Base-by-base conservation (phyloP, 1,139 yeast genomes). In the Scheffersomyces cryptocercus region DNA sequence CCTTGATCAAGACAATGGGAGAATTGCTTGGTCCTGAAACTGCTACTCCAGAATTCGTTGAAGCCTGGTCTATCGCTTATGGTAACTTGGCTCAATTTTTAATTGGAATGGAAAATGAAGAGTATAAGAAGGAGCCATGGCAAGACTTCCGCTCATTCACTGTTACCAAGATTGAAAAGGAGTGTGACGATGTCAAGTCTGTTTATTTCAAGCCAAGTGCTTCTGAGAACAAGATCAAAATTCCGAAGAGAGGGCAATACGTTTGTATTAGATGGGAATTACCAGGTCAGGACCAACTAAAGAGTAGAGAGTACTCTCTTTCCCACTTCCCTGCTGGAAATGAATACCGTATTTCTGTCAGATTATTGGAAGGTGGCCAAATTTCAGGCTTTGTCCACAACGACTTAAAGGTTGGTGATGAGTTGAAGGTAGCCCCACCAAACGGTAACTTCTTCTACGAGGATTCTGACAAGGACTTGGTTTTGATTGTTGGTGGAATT, bases 41-140 rank as follows among this genome's bases (percentile, higher is more conserved):
- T 26, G 88, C 87, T 16, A 80, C 81, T 16, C 72, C 70, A 2
- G 81, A 73, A 34, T 79, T 85, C 47, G 56, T 83, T 40, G 71
- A 64, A 29, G 88, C 88, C n/a, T 84, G 89, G 88, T 69, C 71
- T 24, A 75, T 68, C 38, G 89, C 90, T 2, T 85, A 84, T 59
- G 78, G 77, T 34, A 81, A 78, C 48, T 70, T 85, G 49, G 90
- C 90, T 3, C 74, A 79, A 47, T 60, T 81, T 12, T 70, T 85
- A 51, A 85, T 85, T 54, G 67, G 70, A 39, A 75, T 79, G 28
- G 91, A 85, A 61, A 66, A 64, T 43, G 63, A 64, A 6, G 61
- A 71, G 52, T 84, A 82, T 57, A 58, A 62, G 16, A 54, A 62
- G 35, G 67, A 65, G 35, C 73, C 74, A 13, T 84, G 88, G 88